phyloP scores from a whole-genome alignment of 768 basidiomycete species.

The Termitomyces heimii region DNA sequence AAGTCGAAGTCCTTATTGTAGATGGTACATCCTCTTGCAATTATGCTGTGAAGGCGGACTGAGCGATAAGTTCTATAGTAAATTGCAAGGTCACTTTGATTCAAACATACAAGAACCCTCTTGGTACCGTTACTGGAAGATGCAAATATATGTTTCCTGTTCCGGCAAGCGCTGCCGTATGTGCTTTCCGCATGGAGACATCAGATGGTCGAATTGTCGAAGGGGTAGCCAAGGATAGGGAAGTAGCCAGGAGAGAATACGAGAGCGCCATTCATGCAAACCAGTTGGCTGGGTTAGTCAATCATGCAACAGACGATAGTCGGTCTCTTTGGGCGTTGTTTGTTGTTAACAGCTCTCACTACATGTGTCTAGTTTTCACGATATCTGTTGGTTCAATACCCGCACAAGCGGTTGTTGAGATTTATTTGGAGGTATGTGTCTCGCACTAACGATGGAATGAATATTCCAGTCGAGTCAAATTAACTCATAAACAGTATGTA shows the following conservation, averaged over 20 bases:
- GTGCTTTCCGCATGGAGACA: conserved; percentile 44
- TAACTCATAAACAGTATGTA: conserved; percentile 31
- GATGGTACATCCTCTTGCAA: conserved; percentile 28
- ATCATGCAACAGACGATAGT: conserved; percentile 49
- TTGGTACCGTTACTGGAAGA: conserved; percentile 28
- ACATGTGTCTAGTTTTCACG: conserved; percentile 38
- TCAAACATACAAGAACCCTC: conserved; percentile 35
- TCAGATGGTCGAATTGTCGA: conserved; percentile 35
- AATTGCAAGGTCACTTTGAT: conserved; percentile 39
- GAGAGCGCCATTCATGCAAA: conserved; percentile 34
- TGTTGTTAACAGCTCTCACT: not conserved
- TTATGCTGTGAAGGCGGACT: not conserved
- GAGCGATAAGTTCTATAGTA: not conserved
- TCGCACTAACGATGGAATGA: not conserved
- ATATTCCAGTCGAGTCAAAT: not conserved
- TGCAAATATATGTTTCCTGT: conserved; percentile 57
- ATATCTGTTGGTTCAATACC: conserved; percentile 54
- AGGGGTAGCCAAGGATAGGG: conserved; percentile 45
- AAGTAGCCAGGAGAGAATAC: conserved; percentile 32
- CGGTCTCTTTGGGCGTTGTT: conserved; percentile 13
- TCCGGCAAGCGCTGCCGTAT: conserved; percentile 48
- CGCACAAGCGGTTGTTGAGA: conserved; percentile 30
- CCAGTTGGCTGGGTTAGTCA: conserved; percentile 36
- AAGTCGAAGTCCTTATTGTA: conserved; percentile 32
- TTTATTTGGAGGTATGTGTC: conserved; percentile 34